Conservation (phyloP, 2,329 filamentous ascomycete genomes). For the Colletotrichum theobromicola region DNA sequence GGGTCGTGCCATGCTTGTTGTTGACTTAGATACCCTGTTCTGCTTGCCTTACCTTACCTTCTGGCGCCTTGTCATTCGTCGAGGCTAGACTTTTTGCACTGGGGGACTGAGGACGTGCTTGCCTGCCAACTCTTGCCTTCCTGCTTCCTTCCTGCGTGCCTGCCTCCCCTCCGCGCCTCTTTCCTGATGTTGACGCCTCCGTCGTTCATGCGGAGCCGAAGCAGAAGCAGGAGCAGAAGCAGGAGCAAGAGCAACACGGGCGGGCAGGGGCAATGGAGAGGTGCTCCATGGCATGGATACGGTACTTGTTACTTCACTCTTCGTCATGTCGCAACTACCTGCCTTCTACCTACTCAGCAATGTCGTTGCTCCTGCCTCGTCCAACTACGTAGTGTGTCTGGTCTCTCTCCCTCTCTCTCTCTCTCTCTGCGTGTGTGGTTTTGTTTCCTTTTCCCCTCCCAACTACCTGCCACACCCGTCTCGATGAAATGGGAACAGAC, state of each 20-base stretch:
- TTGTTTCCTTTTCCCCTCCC: neutral
- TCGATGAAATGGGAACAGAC: neutral
- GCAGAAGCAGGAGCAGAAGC: neutral
- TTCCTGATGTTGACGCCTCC: neutral
- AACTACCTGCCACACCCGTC: neutral
- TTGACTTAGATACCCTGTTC: neutral
- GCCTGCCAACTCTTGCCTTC: neutral
- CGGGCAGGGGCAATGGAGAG: neutral
- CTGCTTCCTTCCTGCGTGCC: neutral
- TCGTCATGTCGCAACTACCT: neutral
- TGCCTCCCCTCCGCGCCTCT: neutral
- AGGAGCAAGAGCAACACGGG: neutral
- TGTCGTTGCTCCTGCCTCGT: neutral
- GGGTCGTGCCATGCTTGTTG: constrained; percentile 6
- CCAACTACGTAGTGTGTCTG: neutral
- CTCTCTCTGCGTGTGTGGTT: no score
- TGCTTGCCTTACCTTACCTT: neutral
- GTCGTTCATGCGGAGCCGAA: constrained; percentile 9
- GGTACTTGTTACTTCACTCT: neutral
- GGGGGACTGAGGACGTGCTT: neutral
- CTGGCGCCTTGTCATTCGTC: neutral
- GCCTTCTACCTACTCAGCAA: neutral
- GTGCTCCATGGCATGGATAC: neutral
- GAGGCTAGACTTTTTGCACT: neutral
- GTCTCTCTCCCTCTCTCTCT: neutral